Evolutionary conservation across 352 stramenopile genomes (phyloP), one percentile per base, ranked within the genome.

Genomic region (Phytopythium ostracodes): DNA sequence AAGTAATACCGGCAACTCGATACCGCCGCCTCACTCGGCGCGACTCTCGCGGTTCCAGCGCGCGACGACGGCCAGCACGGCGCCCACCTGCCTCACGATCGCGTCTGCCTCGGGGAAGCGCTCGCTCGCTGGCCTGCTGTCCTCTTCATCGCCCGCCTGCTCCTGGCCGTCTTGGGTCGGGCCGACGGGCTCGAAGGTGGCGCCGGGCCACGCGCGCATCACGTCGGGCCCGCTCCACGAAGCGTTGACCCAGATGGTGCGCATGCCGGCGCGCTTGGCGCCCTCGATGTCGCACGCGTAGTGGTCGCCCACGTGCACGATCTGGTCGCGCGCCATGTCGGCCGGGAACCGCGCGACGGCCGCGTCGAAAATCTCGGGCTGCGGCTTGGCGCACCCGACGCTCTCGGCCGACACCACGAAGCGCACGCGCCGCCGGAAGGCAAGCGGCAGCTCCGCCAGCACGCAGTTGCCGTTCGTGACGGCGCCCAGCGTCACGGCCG

Each of bases 391-490:
- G 2, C 54, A 64, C 42, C 79, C 75, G 35, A 78, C 78, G 11
- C 64, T 24, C 65, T 89, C 79, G 44, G 79, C 78, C 27, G 77
- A 89, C 44, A 89, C 62, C 31, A 85, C 59, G 58, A 88, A 86
- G 40, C 66, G 43, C 55, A 92, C 71, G 57, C 73, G 63, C 35
- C 64, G 25, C 18, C 65, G 63, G 56, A 89, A 87, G 35, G 65
- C 79, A 7, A 52, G 20, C 5, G 82, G 82, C 31, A 92, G 65
- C 12, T 69, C 62, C 12, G 74, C 58, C 42, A 79, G 63, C 5
- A 75, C 52, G 62, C 79, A 89, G 66, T 92, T 92, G 52, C 82
- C 79, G 64, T 92, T 92, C n/a, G 82, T 92, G 58, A 92, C 86
- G 38, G 84, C 72, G 31, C 82, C 82, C 49, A 89, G 40, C 7